These are phyloP conservation scores for Bonnemaisonia californica DNA, from an alignment of 31 red algal genomes.

Conservation along the genomic window DNA sequence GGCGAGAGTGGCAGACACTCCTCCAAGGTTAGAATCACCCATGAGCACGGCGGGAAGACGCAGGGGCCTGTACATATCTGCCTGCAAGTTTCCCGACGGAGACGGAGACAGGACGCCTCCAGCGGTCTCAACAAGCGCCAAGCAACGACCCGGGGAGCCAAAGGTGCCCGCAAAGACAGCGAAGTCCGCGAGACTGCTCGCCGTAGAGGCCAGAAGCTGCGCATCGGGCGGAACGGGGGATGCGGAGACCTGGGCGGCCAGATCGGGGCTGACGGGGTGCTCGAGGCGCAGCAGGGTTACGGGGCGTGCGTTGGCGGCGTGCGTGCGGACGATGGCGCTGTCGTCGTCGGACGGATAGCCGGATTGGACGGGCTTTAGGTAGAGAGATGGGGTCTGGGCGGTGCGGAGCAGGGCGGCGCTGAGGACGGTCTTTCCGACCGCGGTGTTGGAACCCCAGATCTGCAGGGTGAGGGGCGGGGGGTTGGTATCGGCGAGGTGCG, in stretches of 20 bases:
- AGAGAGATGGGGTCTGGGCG: constrained; percentile 31
- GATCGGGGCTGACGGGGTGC: constrained; percentile 66
- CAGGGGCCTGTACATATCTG: constrained; percentile 81
- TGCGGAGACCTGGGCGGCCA: constrained; percentile 42
- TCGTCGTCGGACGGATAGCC: constrained; percentile 86
- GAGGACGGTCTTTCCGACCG: constrained; percentile 93
- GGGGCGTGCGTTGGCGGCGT: constrained; percentile 17
- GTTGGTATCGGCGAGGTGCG: neutral
- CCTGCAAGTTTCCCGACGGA: constrained; percentile 86
- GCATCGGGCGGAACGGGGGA: constrained; percentile 25
- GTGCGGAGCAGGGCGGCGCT: constrained; percentile 67
- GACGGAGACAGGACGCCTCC: constrained; percentile 90
- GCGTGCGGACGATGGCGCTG: constrained; percentile 32
- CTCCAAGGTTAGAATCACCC: constrained; percentile 85
- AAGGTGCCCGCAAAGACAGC: constrained; percentile 37
- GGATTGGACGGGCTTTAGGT: constrained; percentile 95
- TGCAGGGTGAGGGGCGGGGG: constrained; percentile 53
- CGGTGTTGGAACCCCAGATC: constrained; percentile 95
- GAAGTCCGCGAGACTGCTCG: constrained; percentile 24
- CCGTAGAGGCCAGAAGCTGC: constrained; percentile 21
- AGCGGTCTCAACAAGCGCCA: constrained; percentile 83
- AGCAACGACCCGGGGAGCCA: neutral
- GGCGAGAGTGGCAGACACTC: constrained; percentile 83
- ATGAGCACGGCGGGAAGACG: constrained; percentile 85
- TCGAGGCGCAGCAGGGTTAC: constrained; percentile 53